phyloP scores from a whole-genome alignment of 257 asterid species.

The Primulina eburnea region DNA sequence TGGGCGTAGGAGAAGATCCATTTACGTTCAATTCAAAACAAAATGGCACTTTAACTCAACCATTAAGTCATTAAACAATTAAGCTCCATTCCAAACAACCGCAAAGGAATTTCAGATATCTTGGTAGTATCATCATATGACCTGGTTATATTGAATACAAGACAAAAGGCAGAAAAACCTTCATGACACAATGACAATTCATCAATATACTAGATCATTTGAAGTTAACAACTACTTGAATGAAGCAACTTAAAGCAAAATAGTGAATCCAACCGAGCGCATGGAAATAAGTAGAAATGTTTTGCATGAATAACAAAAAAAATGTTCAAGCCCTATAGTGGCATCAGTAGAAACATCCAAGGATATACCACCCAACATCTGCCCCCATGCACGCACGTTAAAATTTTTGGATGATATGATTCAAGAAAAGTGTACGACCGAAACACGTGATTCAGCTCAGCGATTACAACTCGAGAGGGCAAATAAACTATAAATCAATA shows the following conservation, averaged over 20 bases:
- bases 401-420: too few species aligned
- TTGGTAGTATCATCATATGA: neutral
- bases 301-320: neutral
- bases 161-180: too few species aligned
- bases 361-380: conserved; percentile 62
- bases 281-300: neutral
- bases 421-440: too few species aligned
- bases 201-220: too few species aligned
- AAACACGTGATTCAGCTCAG: neutral
- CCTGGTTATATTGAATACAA: neutral
- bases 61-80: too few species aligned
- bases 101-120: too few species aligned
- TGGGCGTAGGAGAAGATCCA: neutral
- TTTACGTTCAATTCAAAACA: too few species aligned
- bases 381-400: conserved; percentile 80
- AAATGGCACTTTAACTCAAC: neutral
- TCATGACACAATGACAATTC: too few species aligned
- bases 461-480: neutral
- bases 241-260: conserved; percentile 1
- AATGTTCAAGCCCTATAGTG: conserved; percentile 19
- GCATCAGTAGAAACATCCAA: conserved; percentile 20
- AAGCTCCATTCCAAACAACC: neutral
- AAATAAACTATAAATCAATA: neutral
- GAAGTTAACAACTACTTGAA: neutral
- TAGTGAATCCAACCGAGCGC: conserved; percentile 14